Evolutionary conservation across 106 monocot genomes (phyloP), one percentile per base, ranked within the genome.

Genomic region (Dactylorhiza incarnata): DNA sequence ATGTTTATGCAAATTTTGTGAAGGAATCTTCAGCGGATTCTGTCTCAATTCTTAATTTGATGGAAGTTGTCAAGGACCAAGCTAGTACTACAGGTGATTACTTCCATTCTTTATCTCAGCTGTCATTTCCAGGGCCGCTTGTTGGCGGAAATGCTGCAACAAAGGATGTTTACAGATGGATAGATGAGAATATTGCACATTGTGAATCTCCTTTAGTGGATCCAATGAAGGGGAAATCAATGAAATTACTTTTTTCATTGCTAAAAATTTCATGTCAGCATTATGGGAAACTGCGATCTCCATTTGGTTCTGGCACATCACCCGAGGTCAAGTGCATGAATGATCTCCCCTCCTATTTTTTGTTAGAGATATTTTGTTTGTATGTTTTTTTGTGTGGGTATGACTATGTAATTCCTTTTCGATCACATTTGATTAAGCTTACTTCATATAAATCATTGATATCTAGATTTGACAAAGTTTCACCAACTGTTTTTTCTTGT

Each of bases 281-380:
- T 83, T 93, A 97, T 83, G 96, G 96, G 53, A 97, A 91, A 62
- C 91, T 97, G 25, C 82, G 93, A 66, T 93, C 96, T 80, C 89
- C 96, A 58, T 97, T 89, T 89, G 93, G 91, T 48, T 62, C 85
- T 58, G 89, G 84, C 58, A 75, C 81, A 49, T 86, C 86, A 12
- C 63, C 73, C 17, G 83, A 91, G 90, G 96, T 95, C 86, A 55
- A 72, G 5, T 17, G 13, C 70, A 6, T 46, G 4, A 66, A 26
- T 66, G 37, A 3, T n/a, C 48, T 61, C 20, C 45, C n/a, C 19
- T 20, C 9, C 58, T n/a, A 5, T n/a, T 22, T 37, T 58, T 58
- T 58, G n/a, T 22, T 1, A 24, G 54, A 62, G 61, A 62, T 10
- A 62, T 62, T 61, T 62, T 62, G 61, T 62, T 62, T 52, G 9